phyloP scores from a whole-genome alignment of 1,284 basidiomycete species.

The Pseudozyma pruni region DNA sequence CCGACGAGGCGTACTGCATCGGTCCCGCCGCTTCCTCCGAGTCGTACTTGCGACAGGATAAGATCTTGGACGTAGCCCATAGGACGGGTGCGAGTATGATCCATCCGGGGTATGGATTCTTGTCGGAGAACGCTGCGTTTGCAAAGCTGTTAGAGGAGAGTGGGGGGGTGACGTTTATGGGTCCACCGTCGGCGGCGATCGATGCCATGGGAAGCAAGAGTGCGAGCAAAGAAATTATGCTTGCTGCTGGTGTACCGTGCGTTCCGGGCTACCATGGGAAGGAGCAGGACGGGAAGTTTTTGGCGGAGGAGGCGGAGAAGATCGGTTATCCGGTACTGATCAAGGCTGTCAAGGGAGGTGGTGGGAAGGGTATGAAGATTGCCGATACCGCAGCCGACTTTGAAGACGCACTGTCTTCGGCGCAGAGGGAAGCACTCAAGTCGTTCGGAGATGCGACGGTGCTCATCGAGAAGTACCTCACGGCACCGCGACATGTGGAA shows the following conservation, averaged over 20 bases:
- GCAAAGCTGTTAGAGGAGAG: constrained; percentile 37
- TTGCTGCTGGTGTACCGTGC: constrained; percentile 86
- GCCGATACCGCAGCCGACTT: constrained; percentile 75
- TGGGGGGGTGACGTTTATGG: constrained; percentile 66
- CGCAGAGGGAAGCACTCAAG: constrained; percentile 77
- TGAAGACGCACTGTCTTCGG: constrained; percentile 80
- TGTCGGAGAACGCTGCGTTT: constrained; percentile 72
- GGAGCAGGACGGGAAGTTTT: constrained; percentile 76
- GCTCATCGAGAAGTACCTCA: constrained; percentile 64
- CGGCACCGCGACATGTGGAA: constrained; percentile 73
- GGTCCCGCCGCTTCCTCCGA: constrained; percentile 87
- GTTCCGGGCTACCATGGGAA: constrained; percentile 88
- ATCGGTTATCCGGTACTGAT: constrained; percentile 69
- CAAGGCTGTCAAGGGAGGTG: constrained; percentile 69
- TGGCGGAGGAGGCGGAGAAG: constrained; percentile 74
- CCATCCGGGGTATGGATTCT: constrained; percentile 89
- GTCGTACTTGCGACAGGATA: constrained; percentile 89
- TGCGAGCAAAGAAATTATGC: constrained; percentile 83
- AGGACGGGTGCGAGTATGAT: constrained; percentile 79
- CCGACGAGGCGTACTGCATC: constrained; percentile 95
- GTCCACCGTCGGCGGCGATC: constrained; percentile 67
- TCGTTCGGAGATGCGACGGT: constrained; percentile 72
- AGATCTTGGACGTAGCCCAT: constrained; percentile 83
- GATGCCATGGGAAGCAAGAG: constrained; percentile 84
- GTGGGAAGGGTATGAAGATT: constrained; percentile 70